Conservation (phyloP, 345 rosid genomes). For the Noccaea caerulescens region DNA sequence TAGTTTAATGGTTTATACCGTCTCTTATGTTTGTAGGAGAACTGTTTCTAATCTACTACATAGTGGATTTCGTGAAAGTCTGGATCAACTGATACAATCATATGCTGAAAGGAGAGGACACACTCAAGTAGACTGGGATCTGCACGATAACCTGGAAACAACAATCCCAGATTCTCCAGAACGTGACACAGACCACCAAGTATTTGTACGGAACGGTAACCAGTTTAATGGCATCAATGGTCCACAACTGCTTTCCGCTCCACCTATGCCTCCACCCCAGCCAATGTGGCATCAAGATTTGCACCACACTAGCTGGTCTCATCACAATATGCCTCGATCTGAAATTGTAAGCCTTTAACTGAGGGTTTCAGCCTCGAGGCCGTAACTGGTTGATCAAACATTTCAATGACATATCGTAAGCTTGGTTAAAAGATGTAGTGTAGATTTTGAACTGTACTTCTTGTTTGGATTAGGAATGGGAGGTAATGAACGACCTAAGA, state of each 20-base stretch:
- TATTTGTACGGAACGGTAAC: slow-evolving; percentile 63
- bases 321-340: slow-evolving; percentile 84
- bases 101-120: slow-evolving; percentile 92
- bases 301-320: slow-evolving; percentile 85
- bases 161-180: slow-evolving; percentile 66
- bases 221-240: slow-evolving; percentile 55
- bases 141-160: slow-evolving; percentile 73
- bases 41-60: slow-evolving; percentile 97
- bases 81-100: slow-evolving; percentile 93
- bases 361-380: slow-evolving; percentile 12
- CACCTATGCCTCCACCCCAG: slow-evolving; percentile 92
- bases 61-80: slow-evolving; percentile 98
- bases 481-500: slow-evolving; percentile 86
- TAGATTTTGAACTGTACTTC: slow-evolving; percentile 3
- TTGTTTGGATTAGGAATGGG: slow-evolving; percentile 83
- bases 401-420: slow-evolving; percentile 8
- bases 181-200: slow-evolving; percentile 66
- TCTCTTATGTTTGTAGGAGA: slow-evolving; percentile 57
- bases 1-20: not conserved
- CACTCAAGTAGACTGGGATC: slow-evolving; percentile 92
- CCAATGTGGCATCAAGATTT: slow-evolving; percentile 95
- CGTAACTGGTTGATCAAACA: not conserved
- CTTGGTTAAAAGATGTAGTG: slow-evolving; percentile 18
- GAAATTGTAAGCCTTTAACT: slow-evolving; percentile 68
- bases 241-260: slow-evolving; percentile 71